phyloP scores from a whole-genome alignment of 2,329 filamentous ascomycete genomes.

The Penicillium paneum region DNA sequence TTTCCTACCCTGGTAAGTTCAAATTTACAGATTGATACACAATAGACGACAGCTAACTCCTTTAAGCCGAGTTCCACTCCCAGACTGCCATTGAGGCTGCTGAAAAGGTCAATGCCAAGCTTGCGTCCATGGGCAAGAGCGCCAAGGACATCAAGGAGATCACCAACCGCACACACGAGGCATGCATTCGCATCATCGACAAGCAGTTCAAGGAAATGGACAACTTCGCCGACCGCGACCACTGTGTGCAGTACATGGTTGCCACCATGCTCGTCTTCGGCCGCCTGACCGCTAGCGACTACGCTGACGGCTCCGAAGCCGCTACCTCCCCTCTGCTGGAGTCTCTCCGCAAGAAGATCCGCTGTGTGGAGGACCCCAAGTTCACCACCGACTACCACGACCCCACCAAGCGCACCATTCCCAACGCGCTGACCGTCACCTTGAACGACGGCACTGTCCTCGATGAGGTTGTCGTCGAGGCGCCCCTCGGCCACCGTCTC shows the following conservation, averaged over 20 bases:
- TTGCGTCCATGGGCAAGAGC: conserved; percentile 81
- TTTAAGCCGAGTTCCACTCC: conserved; percentile 86
- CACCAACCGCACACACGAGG: conserved; percentile 95
- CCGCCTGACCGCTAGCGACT: conserved; percentile 89
- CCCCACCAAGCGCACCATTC: conserved; percentile 88
- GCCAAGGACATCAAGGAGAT: conserved; percentile 91
- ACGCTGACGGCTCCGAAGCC: conserved; percentile 87
- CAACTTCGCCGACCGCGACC: conserved; percentile 99
- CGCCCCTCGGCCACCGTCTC: conserved; percentile 86
- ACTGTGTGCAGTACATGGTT: conserved; percentile 99
- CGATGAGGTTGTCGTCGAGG: conserved; percentile 87
- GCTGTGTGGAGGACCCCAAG: conserved; percentile 91
- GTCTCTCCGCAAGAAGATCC: conserved; percentile 86
- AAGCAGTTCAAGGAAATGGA: conserved; percentile 99
- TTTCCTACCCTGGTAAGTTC: conserved; percentile 83
- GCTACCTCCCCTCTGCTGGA: conserved; percentile 87
- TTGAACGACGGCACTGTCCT: conserved; percentile 91
- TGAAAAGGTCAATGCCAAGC: conserved; percentile 78
- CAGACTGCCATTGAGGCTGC: conserved; percentile 97
- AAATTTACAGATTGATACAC: too few relatives aligned
- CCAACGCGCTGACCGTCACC: conserved; percentile 91
- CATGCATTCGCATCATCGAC: conserved; percentile 98
- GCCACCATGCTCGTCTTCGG: conserved; percentile 93
- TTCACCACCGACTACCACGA: conserved; percentile 97
- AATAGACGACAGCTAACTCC: neutral